Evolutionary conservation across 1,139 yeast genomes (phyloP), one percentile per base, ranked within the genome.

Genomic region (Ogataea hybrid): DNA sequence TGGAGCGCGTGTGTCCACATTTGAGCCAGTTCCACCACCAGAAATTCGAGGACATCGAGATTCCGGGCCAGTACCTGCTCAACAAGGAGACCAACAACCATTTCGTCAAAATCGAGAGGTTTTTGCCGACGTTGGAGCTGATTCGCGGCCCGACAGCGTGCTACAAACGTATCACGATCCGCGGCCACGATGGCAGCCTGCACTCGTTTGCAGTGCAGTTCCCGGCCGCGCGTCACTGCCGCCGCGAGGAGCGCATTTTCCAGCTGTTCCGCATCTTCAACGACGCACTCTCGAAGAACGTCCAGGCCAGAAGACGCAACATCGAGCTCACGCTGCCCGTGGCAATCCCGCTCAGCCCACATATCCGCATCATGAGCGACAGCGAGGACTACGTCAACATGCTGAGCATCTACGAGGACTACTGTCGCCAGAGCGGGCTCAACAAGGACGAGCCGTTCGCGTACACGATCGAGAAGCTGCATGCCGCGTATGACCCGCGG

Each of bases 1-100:
- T 94, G 54, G 98, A 94, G 63, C 83, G 89, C 45, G 73, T 92
- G 50, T 89, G 97, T 59, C 97, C 97, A 20, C 97, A 90, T 54
- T 72, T 94, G 61, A 85, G 95, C 62, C 97, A 90, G 61, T 92
- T 94, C 77, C 98, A 94, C 62, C 96, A 92, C 62, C 98, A 92
- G 62, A 90, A 89, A 67, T 94, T 92, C 61, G 99, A 94, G 63
- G 97, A 94, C 42, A 88, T 94, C 48, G 98, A 94, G 62, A 83
- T 94, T 44, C 98, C 98, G 0, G 98, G 99, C 1, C 99, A 94
- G 61, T 92, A 92, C 59, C 70, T 90, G 56, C 66, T 82, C 63
- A 83, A 84, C 61, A 84, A 83, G 59, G 97, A 90, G 56, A 59
- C 51, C 36, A 92, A 89, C 61, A 70, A 79, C 33, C 96, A 90